Evolutionary conservation across 495 filamentous ascomycete species (phyloP), one percentile per base, ranked within the genome.

Genomic region (Cercophora newfieldiana): DNA sequence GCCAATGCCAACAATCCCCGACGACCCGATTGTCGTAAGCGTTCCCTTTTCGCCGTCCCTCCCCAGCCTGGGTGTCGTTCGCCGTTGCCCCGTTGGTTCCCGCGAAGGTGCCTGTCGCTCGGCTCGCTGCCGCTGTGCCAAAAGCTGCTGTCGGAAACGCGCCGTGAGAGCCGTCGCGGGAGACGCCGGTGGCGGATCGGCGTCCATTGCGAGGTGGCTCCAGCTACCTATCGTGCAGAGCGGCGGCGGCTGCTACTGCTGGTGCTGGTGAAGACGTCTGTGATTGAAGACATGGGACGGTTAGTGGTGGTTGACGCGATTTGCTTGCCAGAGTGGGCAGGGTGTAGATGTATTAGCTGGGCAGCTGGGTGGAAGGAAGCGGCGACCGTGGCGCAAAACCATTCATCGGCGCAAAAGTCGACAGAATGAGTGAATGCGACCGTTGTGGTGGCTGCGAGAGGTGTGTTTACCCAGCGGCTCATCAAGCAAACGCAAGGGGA

Each of bases 281-380:
- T 57, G 61, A 64, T 47, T 28, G 54, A 51, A 72, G 71, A 67
- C 74, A 75, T 75, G 64, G 37, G 68, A 71, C 65, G 25, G 67
- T 72, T 55, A 72, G 64, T 54, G 66, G 47, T 53, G 29, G 54
- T n/a, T 44, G n/a, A 31, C 59, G 59, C 59, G 59, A 61, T 28
- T 29, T n/a, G 37, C 5, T 49, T 51, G 59, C 21, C n/a, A 21
- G 44, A 55, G 33, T 48, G 26, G 25, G 54, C 59, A 53, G n/a
- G n/a, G 16, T 22, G 31, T 58, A 3, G 59, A 31, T 18, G 7
- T 28, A 24, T 25, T 59, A 22, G 58, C 12, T 65, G n/a, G 66
- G 19, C 59, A 47, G 54, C 21, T 14, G 51, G n/a, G 33, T n/a
- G 24, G 59, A 26, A 55, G 30, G 28, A 44, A 44, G 37, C 10